phyloP scores from a whole-genome alignment of 1,284 basidiomycete genomes.

The Leccinum subrobustum region DNA sequence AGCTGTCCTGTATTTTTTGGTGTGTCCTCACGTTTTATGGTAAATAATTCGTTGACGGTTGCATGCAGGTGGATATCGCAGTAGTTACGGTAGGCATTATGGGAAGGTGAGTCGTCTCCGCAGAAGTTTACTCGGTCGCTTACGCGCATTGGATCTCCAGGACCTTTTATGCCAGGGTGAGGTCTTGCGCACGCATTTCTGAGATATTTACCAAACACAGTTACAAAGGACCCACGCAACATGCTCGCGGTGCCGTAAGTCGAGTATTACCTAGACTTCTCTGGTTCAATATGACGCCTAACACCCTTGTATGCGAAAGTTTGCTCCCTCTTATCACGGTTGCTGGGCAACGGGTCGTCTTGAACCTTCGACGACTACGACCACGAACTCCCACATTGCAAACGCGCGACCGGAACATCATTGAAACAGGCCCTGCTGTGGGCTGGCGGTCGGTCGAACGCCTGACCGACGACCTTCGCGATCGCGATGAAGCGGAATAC shows the following conservation, averaged over 20 bases:
- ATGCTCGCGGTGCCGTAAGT: background rate
- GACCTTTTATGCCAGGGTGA: background rate
- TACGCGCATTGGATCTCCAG: background rate
- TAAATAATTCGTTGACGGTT: background rate
- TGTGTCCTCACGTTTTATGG: background rate
- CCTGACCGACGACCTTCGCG: background rate
- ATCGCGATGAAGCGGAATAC: background rate
- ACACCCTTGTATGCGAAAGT: background rate
- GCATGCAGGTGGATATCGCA: background rate
- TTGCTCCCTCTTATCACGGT: conserved; percentile 2
- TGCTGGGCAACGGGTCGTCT: conserved; percentile 6
- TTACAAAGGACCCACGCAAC: background rate
- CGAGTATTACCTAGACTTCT: background rate
- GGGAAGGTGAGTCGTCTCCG: background rate
- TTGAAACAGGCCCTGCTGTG: background rate
- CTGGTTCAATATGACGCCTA: background rate
- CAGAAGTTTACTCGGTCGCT: background rate
- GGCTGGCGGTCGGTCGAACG: background rate
- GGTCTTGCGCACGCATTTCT: background rate
- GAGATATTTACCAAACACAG: background rate
- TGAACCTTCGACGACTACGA: conserved; percentile 8
- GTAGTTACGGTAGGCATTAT: background rate
- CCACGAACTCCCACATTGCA: background rate
- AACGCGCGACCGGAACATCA: background rate
- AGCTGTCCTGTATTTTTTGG: conserved; percentile 1